Percentiles rank a stretch among this genome's conserved stretches.
These are phyloP conservation scores for Colletotrichum simmondsii DNA, from an alignment of 2,329 filamentous ascomycete genomes.

Conservation along the genomic window DNA sequence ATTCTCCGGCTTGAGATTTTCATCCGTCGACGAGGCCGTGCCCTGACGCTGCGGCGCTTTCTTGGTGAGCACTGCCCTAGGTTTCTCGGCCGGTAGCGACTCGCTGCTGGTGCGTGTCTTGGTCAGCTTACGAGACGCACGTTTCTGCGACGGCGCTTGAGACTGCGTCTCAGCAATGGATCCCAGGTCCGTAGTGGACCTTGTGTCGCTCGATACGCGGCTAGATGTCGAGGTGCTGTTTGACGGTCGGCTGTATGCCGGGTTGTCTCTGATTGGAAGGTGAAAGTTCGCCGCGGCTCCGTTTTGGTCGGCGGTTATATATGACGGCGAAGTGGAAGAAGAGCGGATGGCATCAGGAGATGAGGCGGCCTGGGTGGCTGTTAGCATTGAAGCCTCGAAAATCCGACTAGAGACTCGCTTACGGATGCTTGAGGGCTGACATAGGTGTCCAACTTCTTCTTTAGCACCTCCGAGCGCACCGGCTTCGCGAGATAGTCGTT, in stretches of 20 bases:
- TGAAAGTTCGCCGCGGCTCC: conserved; percentile 29
- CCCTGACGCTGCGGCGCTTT: conserved; percentile 47
- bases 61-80: conserved; percentile 50
- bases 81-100: conserved; percentile 42
- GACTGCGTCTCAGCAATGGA: conserved; percentile 38
- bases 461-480: conserved; percentile 88
- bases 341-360: conserved; percentile 19
- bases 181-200: conserved; percentile 41
- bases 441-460: conserved; percentile 78
- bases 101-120: conserved; percentile 54
- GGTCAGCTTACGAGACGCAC: conserved; percentile 53
- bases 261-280: conserved; percentile 38
- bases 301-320: conserved; percentile 33
- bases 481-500: conserved; percentile 97
- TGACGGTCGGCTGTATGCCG: conserved; percentile 37
- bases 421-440: conserved; percentile 49
- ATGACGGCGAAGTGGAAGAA: conserved; percentile 37
- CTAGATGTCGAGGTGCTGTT: conserved; percentile 38
- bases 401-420: not conserved
- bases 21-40: conserved; percentile 34
- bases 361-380: not conserved
- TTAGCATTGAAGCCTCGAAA: not conserved
- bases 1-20: conserved; percentile 23
- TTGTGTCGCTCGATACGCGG: conserved; percentile 47
- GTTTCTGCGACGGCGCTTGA: conserved; percentile 41